phyloP scores from a whole-genome alignment of 2,329 filamentous ascomycete genomes.

The Metarhizium humberi region DNA sequence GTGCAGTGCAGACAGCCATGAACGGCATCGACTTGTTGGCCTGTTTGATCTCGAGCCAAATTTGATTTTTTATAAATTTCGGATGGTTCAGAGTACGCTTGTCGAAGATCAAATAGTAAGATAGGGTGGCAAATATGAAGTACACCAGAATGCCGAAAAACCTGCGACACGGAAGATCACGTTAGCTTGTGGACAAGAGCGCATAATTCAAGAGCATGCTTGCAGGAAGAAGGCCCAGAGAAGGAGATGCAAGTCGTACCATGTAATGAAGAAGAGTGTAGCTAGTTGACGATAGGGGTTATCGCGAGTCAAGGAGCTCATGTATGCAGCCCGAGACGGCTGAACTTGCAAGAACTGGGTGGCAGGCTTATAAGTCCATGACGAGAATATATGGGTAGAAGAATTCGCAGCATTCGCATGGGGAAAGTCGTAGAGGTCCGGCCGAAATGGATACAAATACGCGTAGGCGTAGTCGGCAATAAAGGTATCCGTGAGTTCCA shows the following conservation, averaged over 20 bases:
- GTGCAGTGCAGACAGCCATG: slow-evolving; percentile 74
- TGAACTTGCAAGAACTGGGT: slow-evolving; percentile 59
- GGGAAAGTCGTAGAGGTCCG: slow-evolving; percentile 43
- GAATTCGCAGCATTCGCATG: slow-evolving; percentile 39
- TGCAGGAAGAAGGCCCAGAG: too few relatives aligned
- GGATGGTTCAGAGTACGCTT: slow-evolving; percentile 83
- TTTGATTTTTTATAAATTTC: slow-evolving; percentile 91
- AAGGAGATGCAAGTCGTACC: slow-evolving; percentile 45
- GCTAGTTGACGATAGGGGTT: slow-evolving; percentile 65
- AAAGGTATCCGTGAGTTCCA: slow-evolving; percentile 77
- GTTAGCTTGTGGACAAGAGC: background rate
- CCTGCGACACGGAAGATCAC: slow-evolving; percentile 37
- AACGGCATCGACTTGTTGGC: slow-evolving; percentile 66
- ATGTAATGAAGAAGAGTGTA: slow-evolving; percentile 76
- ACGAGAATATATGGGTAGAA: slow-evolving; percentile 46
- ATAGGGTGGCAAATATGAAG: slow-evolving; percentile 73
- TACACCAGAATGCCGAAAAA: slow-evolving; percentile 78
- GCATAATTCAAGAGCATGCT: too few relatives aligned
- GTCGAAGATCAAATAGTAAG: slow-evolving; percentile 85
- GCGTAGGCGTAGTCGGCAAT: slow-evolving; percentile 75
- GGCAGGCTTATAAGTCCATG: slow-evolving; percentile 64
- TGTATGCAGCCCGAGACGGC: slow-evolving; percentile 68
- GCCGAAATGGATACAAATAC: slow-evolving; percentile 51
- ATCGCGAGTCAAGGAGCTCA: slow-evolving; percentile 69
- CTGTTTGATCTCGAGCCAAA: slow-evolving; percentile 76